These are phyloP conservation scores for Ettlia oleoabundans DNA, from an alignment of 139 green algal genomes.

Conservation along the genomic window DNA sequence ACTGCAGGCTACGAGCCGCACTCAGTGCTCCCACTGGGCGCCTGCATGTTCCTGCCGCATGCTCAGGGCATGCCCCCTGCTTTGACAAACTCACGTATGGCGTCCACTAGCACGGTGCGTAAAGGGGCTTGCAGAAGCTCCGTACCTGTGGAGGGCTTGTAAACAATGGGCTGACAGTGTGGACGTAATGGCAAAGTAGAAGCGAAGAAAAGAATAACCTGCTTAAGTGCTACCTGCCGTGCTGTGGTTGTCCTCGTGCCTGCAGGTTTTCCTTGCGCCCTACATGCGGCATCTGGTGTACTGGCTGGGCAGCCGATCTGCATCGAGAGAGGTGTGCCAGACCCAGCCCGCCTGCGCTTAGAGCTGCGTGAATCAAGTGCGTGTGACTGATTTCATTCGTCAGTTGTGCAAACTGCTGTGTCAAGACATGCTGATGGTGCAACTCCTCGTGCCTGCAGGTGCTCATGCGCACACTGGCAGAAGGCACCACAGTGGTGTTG, in stretches of 20 bases:
- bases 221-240: neutral
- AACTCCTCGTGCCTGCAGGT: neutral
- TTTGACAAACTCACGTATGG: constrained; percentile 7
- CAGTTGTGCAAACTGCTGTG: neutral
- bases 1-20: constrained; percentile 50
- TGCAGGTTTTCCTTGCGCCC: constrained; percentile 10
- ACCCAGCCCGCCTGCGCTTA: neutral
- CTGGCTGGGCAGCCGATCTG: constrained; percentile 45
- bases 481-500: constrained; percentile 38
- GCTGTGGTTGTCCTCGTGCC: too few species aligned
- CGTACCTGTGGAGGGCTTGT: too few species aligned
- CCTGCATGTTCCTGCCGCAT: neutral
- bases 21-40: constrained; percentile 42
- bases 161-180: too few species aligned
- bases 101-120: constrained; percentile 24
- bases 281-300: constrained; percentile 38
- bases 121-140: too few species aligned
- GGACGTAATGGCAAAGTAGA: too few species aligned
- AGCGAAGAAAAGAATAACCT: too few species aligned
- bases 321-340: constrained; percentile 1
- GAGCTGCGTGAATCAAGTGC: too few species aligned
- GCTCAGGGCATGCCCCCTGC: neutral
- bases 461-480: neutral
- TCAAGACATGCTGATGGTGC: neutral
- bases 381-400: neutral